Conservation (phyloP, 179 eudicot species). For the Silene coronaria region DNA sequence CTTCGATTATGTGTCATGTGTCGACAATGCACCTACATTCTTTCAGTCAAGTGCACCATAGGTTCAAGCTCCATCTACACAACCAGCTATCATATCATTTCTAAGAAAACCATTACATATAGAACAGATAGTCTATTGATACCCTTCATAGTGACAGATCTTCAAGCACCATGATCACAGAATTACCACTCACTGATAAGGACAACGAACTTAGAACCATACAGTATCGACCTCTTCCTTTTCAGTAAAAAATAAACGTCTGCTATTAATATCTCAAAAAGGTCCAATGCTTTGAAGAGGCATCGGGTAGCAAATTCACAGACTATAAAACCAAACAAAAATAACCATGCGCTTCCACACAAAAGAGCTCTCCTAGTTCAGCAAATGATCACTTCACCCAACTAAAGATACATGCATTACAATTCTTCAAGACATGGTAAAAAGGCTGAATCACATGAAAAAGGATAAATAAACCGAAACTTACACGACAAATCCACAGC, state of each 20-base stretch:
- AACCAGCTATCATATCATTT: background rate
- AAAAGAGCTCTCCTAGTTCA: background rate
- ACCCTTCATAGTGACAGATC: background rate
- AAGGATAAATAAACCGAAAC: constrained; percentile 21
- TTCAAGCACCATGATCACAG: background rate
- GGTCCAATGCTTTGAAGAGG: background rate
- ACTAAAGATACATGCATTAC: background rate
- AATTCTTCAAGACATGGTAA: background rate
- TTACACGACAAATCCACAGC: constrained; percentile 93
- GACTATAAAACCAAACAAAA: background rate
- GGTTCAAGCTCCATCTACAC: background rate
- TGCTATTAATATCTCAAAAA: background rate
- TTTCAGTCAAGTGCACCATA: background rate
- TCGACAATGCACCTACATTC: constrained; percentile 2
- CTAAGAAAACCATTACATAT: background rate
- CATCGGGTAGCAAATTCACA: background rate
- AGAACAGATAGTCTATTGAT: background rate
- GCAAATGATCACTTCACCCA: background rate
- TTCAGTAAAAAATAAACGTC: background rate
- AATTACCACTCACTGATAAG: background rate
- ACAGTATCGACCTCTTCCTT: background rate
- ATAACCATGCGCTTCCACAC: background rate
- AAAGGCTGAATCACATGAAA: background rate
- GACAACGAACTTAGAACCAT: no score
- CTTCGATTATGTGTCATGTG: background rate